phyloP scores from a whole-genome alignment of 164 flowering plant species.

The Protea cynaroides region DNA sequence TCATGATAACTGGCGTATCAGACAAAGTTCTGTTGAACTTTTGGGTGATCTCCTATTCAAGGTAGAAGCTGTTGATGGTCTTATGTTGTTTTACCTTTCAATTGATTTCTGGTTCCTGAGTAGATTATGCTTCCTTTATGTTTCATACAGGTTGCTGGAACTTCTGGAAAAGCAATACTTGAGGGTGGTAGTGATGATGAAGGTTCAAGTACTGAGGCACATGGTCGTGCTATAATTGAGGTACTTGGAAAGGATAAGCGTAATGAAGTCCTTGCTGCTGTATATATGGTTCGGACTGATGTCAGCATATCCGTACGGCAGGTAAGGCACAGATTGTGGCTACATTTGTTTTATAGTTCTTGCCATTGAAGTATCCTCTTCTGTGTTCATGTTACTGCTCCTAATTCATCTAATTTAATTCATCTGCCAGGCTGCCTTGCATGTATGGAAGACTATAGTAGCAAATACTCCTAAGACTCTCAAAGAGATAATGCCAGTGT shows the following conservation, averaged over 20 bases:
- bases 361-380: background rate
- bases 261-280: slow-evolving; percentile 97
- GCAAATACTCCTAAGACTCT: slow-evolving; percentile 98
- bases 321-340: slow-evolving; percentile 34
- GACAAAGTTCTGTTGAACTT: slow-evolving; percentile 97
- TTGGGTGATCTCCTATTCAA: slow-evolving; percentile 95
- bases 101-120: background rate
- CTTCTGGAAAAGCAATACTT: slow-evolving; percentile 97
- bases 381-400: background rate
- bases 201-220: slow-evolving; percentile 99
- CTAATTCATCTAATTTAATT: background rate
- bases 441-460: slow-evolving; percentile 99
- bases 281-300: slow-evolving; percentile 98
- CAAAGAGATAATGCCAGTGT: slow-evolving; percentile 94
- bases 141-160: slow-evolving; percentile 87
- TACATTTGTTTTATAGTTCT: background rate
- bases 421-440: slow-evolving; percentile 81
- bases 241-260: slow-evolving; percentile 93
- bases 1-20: slow-evolving; percentile 95
- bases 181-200: slow-evolving; percentile 99
- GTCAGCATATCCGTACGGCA: slow-evolving; percentile 94
- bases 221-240: slow-evolving; percentile 97
- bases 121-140: background rate
- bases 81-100: background rate
- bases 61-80: slow-evolving; percentile 29